Base-by-base conservation (phyloP, 2,329 filamentous ascomycete species). In the Alternaria rosae region DNA sequence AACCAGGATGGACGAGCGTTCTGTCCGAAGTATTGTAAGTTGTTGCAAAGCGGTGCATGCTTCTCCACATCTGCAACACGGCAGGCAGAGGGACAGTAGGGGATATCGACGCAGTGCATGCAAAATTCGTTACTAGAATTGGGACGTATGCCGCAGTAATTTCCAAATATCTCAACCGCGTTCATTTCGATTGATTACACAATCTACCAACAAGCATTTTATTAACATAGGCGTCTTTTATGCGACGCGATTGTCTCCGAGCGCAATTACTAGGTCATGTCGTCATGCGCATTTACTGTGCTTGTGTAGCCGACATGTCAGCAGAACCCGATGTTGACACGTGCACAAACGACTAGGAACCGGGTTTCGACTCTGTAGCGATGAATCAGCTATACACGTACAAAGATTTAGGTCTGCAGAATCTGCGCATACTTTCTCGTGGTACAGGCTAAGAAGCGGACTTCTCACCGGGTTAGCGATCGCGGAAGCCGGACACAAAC, bases 401-500 rank as follows among this genome's bases (percentile, higher is more conserved):
- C 4, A 1, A 51, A 35, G 23, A n/a, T 6, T 12, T 10, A n/a
- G 13, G 5, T n/a, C 28, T 51, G 12, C 13, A 23, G 9, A 51
- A 4, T 51, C 28, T 23, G 30, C 13, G 47, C 13, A 51, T 25
- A 8, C 13, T 5, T 43, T 6, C 21, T 47, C 12, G 47, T 57
- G 13, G 17, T 38, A 42, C 47, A 32, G 3, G 4, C 44, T 11
- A 11, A 20, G 30, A 21, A 30, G 26, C 11, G 15, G 6, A 28
- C 38, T 28, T 12, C 41, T 23, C 4, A 23, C n/a, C 20, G 30
- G 23, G 2, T n/a, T 42, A 44, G 21, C 21, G 13, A 47, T 43
- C 47, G 17, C 58, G 58, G 58, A 61, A 53, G 41, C 25, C 47
- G 58, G 58, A 45, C 38, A 32, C 25, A 17, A 23, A 21, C 20